Percentiles rank a stretch among this genome's conserved stretches.
phyloP scores from a whole-genome alignment of 1,284 basidiomycete species.

The Ganoderma meredithae region DNA sequence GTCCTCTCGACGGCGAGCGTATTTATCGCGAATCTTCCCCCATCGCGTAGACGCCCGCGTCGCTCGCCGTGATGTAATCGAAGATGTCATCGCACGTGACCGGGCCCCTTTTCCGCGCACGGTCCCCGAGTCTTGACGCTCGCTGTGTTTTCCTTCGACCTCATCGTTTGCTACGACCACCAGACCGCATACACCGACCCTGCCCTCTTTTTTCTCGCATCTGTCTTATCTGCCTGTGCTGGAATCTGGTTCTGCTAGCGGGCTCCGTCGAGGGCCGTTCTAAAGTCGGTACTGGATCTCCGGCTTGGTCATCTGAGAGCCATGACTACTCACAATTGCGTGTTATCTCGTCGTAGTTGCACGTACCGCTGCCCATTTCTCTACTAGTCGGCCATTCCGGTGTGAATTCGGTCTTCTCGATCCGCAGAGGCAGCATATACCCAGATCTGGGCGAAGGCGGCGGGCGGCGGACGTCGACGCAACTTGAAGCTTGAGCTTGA shows the following conservation, averaged over 20 bases:
- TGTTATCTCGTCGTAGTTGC: slow-evolving; percentile 27
- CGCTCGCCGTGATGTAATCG: slow-evolving; percentile 31
- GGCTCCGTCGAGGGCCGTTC: too few relatives aligned
- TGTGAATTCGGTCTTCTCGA: background rate
- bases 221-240: background rate
- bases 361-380: background rate
- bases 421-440: background rate
- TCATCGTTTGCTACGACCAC: slow-evolving; percentile 18
- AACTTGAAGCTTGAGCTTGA: too few relatives aligned
- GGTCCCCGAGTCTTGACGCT: background rate
- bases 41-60: slow-evolving; percentile 19
- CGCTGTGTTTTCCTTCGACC: slow-evolving; percentile 21
- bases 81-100: slow-evolving; percentile 24
- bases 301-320: slow-evolving; percentile 13
- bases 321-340: slow-evolving; percentile 31
- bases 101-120: background rate
- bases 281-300: background rate
- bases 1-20: slow-evolving; percentile 14
- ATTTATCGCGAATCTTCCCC: slow-evolving; percentile 33
- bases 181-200: background rate
- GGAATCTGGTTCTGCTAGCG: background rate
- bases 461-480: too few relatives aligned
- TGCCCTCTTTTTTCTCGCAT: background rate
- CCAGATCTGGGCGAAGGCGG: background rate
- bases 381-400: background rate